Base-by-base conservation (phyloP, 352 stramenopile species). In the Phytophthora constricta region DNA sequence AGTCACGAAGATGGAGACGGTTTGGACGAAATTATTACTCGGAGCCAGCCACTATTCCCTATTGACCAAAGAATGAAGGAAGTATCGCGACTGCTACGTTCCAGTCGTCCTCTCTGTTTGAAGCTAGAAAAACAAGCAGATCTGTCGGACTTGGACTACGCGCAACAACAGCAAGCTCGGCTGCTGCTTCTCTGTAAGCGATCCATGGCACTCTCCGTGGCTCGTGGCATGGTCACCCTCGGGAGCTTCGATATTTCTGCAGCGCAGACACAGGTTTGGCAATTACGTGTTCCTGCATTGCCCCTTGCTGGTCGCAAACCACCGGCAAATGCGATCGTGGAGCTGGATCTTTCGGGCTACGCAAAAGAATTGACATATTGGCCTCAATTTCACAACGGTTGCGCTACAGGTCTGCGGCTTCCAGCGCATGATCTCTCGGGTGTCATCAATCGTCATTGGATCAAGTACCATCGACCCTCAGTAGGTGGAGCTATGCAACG, bases 331-430 rank as follows among this genome's bases (percentile, higher is more conserved):
- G 90, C 91, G 4, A 94, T 86, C 16, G 82, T 99, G 26, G 80
- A 90, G 17, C 83, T 99, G 17, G 97, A 99, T 68, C 81, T 97
- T 9, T 95, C 89, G 20, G 86, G 86, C 9, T 88, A 92, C 53
- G 79, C 81, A 2, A 93, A 94, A 58, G 97, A 99, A 39, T 76
- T 98, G 46, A 97, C 87, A 8, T 82, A 98, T 56, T 99, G 98
- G 97, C 96, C 97, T 23, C 93, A 99, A 65, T 99, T 99, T 77
- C 97, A 99, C 74, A 99, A 99, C 69, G 98, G 97, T 22, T 98
- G 98, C 34, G 97, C 97, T 5, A 97, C 96, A n/a, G 96, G 93
- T 5, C 80, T 99, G 22, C 82, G 95, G 5, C 80, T 99, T 13
- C 77, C 86, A 49, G 68, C 71, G 0, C 68, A 74, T 20, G 82